Evolutionary conservation across 164 flowering plant genomes (phyloP), one percentile per base, ranked within the genome.

Genomic region (Buxus sempervirens): DNA sequence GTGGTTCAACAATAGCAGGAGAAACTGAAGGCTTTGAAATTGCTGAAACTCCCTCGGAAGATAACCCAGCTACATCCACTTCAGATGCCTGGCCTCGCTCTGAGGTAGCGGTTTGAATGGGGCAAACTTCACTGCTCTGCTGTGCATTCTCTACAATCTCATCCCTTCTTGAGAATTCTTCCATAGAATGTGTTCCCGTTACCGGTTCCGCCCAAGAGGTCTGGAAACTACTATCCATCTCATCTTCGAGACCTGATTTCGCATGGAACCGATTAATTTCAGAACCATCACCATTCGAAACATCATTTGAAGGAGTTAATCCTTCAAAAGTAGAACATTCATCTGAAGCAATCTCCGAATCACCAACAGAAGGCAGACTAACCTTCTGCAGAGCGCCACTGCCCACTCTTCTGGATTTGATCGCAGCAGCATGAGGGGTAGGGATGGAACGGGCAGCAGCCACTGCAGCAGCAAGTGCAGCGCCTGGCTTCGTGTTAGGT

Each of bases 391-490:
- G 38, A 56, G 21, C n/a, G 16, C 22, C 65, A 26, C 38, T 19
- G 51, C 45, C 66, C 23, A 87, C 86, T 75, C 96, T 84, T 75
- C 93, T 76, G 56, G 82, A 84, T 82, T 91, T 91, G 67, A 91
- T 86, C 10, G 97, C 97, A 0, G 92, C 86, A 0, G 97, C 98
- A 67, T 86, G 90, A 9, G 95, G 93, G 5, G 91, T 80, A 9
- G 93, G 96, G 20, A 83, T 58, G 3, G 87, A 71, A 21, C 98
- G 80, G 4, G 99, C 86, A 13, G 99, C 98, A 0, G 99, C 99
- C 0, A 86, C 90, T 0, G 98, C 98, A 0, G 98, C 98, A 4
- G 98, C 98, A 28, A 95, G 84, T 0, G 98, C 98, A n/a, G 92
- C 98, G 12, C 98, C 98, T 1, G 98, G 98, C 81, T 89, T 92